Conservation (phyloP, 768 basidiomycete genomes). For the Hypholoma sublateritium region DNA sequence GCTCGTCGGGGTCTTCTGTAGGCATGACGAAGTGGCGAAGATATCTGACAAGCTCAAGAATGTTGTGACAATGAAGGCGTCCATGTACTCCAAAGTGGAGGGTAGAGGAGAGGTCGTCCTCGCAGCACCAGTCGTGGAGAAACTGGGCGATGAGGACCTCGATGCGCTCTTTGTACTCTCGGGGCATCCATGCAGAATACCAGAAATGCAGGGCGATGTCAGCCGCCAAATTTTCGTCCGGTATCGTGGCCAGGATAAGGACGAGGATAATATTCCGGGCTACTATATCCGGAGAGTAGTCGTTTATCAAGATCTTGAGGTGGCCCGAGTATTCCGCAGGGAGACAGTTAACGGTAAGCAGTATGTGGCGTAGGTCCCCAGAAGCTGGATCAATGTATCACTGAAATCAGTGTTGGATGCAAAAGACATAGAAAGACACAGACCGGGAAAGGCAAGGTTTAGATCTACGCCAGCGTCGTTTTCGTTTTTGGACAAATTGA, state of each 20-base stretch:
- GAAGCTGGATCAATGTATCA: conserved; percentile 32
- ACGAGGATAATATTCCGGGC: conserved; percentile 43
- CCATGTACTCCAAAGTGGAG: not conserved
- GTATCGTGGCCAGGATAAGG: conserved; percentile 35
- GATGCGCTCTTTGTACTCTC: not conserved
- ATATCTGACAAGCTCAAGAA: not conserved
- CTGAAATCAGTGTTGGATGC: not conserved
- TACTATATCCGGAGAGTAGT: conserved; percentile 26
- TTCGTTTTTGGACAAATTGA: conserved; percentile 29
- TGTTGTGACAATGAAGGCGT: not conserved
- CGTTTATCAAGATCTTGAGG: conserved; percentile 42
- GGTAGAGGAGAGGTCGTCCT: not conserved
- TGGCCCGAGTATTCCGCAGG: conserved; percentile 39
- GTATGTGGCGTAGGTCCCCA: conserved; percentile 46
- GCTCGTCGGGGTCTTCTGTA: not conserved
- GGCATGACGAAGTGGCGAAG: not conserved
- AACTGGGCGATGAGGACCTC: not conserved
- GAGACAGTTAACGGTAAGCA: conserved; percentile 42
- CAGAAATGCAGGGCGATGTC: conserved; percentile 49
- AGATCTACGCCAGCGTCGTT: conserved; percentile 5
- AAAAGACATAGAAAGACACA: conserved; percentile 17
- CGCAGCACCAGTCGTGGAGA: not conserved
- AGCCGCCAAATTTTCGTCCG: conserved; percentile 31
- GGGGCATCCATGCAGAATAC: conserved; percentile 34
- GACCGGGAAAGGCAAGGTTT: conserved; percentile 25